Evolutionary conservation across 192 early-diverging fungal genomes (phyloP), one percentile per base, ranked within the genome.

Genomic region (Coemansia erecta): DNA sequence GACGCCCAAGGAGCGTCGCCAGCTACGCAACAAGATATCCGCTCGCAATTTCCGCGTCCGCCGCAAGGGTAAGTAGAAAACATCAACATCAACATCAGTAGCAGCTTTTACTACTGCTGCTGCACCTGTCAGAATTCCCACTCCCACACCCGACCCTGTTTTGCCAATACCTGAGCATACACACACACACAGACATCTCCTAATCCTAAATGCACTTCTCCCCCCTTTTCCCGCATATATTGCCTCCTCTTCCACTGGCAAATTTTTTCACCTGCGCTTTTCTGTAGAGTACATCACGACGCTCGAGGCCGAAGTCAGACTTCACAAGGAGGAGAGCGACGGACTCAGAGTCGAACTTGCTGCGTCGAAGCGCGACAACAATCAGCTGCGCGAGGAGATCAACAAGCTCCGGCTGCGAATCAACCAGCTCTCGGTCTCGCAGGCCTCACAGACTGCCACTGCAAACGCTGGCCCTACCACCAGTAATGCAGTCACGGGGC

Each of bases 1-100:
- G 72, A 73, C 85, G 11, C 82, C 86, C 15, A 91, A 88, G 68
- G 89, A 94, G 71, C 81, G 89, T 31, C 83, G 92, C 21, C 89
- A 90, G 77, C 71, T 92, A 68, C 81, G 92, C 52, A 94, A 94
- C 80, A 94, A 94, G 65, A 86, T 94, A 33, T 90, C 87, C 18
- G 92, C 92, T 18, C 80, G 90, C 63, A 91, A 91, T 73, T 94
- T 94, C 71, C 82, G 92, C 43, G 82, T 86, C 44, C 83, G 92
- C 51, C 83, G 90, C 81, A 94, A 94, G 82, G 91, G 73, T 76
- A 76, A 70, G 73, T 56, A 24, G 3, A 24, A 18, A 18, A 50
- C 48, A 13, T 14, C 48, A 18, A 24, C 48, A 18, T 14, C 48
- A 50, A 24, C 18, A 22, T 0, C 23, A 50, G 13, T 26, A 50